Percentiles rank a stretch among this genome's conserved stretches.
These are phyloP conservation scores for Fusarium sp. DNA, from an alignment of 2,329 filamentous ascomycete species.

Conservation along the genomic window DNA sequence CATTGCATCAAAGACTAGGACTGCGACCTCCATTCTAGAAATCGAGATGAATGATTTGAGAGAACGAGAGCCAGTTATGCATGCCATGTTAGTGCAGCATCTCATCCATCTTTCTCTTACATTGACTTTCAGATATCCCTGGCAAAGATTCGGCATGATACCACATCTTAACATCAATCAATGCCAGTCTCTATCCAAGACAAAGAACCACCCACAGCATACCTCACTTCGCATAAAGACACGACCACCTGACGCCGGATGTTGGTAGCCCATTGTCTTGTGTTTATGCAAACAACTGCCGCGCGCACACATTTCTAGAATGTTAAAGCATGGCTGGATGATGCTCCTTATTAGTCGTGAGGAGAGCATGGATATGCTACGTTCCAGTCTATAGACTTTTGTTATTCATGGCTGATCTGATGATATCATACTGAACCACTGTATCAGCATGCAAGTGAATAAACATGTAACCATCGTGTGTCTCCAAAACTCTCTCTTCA, in stretches of 20 bases:
- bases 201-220: conserved; percentile 17
- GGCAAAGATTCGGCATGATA: conserved; percentile 11
- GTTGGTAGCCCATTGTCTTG: conserved; percentile 8
- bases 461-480: background rate
- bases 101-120: conserved; percentile 11
- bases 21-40: conserved; percentile 12
- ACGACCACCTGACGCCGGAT: conserved; percentile 35
- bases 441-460: background rate
- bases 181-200: conserved; percentile 20
- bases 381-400: background rate
- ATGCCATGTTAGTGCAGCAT: conserved; percentile 6
- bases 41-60: conserved; percentile 9
- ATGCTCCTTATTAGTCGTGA: background rate
- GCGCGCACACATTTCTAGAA: conserved; percentile 4
- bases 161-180: background rate
- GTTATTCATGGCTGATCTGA: background rate
- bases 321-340: conserved; percentile 1
- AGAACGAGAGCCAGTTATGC: background rate
- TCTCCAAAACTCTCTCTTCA: background rate
- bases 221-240: conserved; percentile 30
- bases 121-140: background rate
- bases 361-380: background rate
- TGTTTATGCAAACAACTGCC: conserved; percentile 24
- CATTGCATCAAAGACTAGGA: conserved; percentile 27
- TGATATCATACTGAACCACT: background rate